phyloP scores from a whole-genome alignment of 2,329 filamentous ascomycete genomes.

The Exophiala spinifera region DNA sequence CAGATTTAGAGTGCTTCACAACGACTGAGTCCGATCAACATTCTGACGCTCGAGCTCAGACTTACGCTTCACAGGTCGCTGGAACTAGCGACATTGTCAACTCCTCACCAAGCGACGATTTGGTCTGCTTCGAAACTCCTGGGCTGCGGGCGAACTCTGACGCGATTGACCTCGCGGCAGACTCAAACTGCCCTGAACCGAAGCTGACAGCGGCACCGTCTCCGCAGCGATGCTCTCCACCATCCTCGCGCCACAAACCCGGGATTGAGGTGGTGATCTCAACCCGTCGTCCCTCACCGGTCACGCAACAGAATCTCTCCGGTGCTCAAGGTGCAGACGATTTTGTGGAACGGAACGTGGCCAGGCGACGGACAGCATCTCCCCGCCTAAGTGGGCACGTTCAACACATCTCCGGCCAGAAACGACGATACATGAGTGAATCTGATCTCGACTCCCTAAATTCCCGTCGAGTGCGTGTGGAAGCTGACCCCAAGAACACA shows the following conservation, averaged over 20 bases:
- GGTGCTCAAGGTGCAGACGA: no score
- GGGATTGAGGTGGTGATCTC: no score
- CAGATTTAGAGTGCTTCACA: neutral
- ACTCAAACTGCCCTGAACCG: neutral
- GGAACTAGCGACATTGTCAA: neutral
- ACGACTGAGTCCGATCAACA: neutral
- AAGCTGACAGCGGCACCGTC: neutral
- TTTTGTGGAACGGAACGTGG: no score
- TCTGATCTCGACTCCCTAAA: neutral
- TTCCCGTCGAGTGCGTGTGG: constrained; percentile 7
- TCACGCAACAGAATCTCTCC: no score
- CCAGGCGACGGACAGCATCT: no score
- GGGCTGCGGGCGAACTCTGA: neutral
- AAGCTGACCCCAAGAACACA: no score
- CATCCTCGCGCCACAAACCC: no score
- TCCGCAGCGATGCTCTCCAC: no score
- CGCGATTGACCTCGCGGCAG: neutral
- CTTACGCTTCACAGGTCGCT: neutral
- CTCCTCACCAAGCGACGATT: neutral
- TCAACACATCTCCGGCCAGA: no score
- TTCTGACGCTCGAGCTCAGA: neutral
- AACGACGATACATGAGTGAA: neutral
- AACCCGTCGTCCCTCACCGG: no score
- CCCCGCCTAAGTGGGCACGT: no score
- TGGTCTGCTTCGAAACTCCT: neutral